Base-by-base conservation (phyloP, 1,139 yeast genomes). In the Meyerozyma carpophila region DNA sequence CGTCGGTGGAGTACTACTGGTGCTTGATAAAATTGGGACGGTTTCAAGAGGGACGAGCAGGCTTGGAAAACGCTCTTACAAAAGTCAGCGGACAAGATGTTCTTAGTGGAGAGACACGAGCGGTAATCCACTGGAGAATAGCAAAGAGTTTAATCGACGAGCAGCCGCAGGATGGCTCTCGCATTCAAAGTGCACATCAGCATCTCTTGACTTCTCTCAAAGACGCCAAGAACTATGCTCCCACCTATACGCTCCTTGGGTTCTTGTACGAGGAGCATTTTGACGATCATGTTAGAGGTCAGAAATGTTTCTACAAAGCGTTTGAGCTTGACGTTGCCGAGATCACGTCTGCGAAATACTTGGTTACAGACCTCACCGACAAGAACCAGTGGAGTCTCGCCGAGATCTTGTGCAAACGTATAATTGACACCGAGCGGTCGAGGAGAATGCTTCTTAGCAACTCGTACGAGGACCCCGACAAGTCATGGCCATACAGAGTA, bases 281-380 rank as follows among this genome's bases (percentile, higher is more conserved):
- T 48, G 65, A 70, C 5, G 97, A 91, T 56, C 61, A 62, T 16
- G 67, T 66, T 0, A 74, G 95, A 44, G 95, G 97, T 0, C 83
- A 84, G 46, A 90, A 88, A 57, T 91, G 97, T 62, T 93, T 84
- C 59, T 82, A 84, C 59, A 86, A 83, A 55, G 96, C 98, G 0
- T 88, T 93, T 59, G 98, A 93, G 56, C 66, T 93, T 36, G 95
- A 90, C 61, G 76, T 83, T 0, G 78, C 84, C 13, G 95, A 93
- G 57, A 66, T 85, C 8, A 69, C 66, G 2, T 86, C 98, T 0
- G 96, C 96, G 0, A 75, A 76, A 52, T 78, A 78, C 47, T 73
- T 93, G 44, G 90, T 89, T 1, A 73, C 76, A 21, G 82, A 81
- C 13, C 82, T 89, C 52, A 75, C 96, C 1, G 66, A 68, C 2